Evolutionary conservation across 169 alveolate species (phyloP).

Genomic region (Amoebophrya sp.): DNA sequence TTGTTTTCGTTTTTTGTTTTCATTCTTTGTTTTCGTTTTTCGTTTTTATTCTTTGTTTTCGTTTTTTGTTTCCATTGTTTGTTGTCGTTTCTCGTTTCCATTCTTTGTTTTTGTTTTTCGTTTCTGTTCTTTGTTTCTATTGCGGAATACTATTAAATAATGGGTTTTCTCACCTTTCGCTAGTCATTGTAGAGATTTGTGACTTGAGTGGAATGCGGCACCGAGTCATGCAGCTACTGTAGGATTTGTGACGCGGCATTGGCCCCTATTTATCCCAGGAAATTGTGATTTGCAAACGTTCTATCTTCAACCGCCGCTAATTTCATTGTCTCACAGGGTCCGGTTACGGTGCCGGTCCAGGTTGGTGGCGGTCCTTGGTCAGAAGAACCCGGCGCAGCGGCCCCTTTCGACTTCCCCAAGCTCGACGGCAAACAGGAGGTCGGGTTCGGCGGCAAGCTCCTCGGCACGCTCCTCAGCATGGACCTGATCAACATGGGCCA

Average conservation of each 20-base stretch:
- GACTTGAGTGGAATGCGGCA: no score
- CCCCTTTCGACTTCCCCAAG: not conserved
- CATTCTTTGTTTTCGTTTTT: not conserved
- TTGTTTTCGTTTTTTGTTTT: no score
- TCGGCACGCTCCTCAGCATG: constrained; percentile 9
- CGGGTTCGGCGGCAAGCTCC: not conserved
- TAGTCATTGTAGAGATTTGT: not conserved
- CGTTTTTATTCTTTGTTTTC: not conserved
- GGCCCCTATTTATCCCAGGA: no score
- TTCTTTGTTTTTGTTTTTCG: not conserved
- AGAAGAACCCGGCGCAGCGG: not conserved
- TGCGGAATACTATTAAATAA: not conserved
- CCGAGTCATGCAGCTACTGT: no score
- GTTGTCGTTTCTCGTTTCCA: not conserved
- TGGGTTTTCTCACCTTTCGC: not conserved
- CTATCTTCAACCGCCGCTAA: no score
- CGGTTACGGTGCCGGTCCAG: not conserved
- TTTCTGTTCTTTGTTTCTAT: no score
- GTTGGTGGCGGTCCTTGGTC: not conserved
- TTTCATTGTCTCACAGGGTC: no score
- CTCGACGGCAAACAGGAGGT: not conserved
- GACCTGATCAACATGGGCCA: not conserved
- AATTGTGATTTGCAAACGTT: no score
- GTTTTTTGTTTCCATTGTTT: not conserved
- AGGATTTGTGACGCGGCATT: no score